Evolutionary conservation across 2,329 filamentous ascomycete species (phyloP).

Genomic region (Neopestalotiopsis clavispora): DNA sequence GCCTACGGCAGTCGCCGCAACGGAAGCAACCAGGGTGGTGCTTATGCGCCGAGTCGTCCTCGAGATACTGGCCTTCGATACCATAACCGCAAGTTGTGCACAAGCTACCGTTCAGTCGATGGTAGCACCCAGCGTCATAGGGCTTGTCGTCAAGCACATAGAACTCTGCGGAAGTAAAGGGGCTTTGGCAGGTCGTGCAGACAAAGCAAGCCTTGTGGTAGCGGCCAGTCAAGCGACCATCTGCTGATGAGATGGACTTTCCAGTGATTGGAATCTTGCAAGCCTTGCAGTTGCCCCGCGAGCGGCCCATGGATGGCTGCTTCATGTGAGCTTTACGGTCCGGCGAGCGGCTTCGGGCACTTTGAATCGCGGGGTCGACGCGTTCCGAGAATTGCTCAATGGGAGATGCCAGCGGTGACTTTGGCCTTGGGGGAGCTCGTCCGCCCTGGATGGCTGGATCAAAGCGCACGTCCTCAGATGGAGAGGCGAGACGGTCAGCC

Average conservation of each 20-base stretch:
- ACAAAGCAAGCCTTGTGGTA: constrained; percentile 97
- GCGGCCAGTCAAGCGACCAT: constrained; percentile 87
- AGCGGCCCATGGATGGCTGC: constrained; percentile 44
- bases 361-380: constrained; percentile 22
- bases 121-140: constrained; percentile 92
- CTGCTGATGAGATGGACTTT: constrained; percentile 92
- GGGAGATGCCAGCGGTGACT: constrained; percentile 25
- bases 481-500: constrained; percentile 15
- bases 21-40: constrained; percentile 88
- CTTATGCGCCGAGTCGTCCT: constrained; percentile 78
- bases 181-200: constrained; percentile 79
- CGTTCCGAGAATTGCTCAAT: constrained; percentile 6
- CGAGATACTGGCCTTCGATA: constrained; percentile 92
- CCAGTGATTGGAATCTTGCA: constrained; percentile 80
- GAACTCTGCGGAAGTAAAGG: constrained; percentile 87
- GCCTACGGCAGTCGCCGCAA: constrained; percentile 77
- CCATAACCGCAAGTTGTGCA: constrained; percentile 81
- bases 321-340: constrained; percentile 41
- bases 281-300: constrained; percentile 81
- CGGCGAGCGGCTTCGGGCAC: constrained; percentile 30
- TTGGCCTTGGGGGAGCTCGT: constrained; percentile 17
- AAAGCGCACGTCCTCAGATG: constrained; percentile 30
- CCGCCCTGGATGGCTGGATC: constrained; percentile 35
- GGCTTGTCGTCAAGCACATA: constrained; percentile 89
- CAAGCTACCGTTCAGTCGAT: constrained; percentile 85